A percentile compares a stretch with the other conserved stretches of the same genome.
These are phyloP conservation scores for Arbutus unedo DNA, from an alignment of 148 eudicot genomes.

Conservation along the genomic window DNA sequence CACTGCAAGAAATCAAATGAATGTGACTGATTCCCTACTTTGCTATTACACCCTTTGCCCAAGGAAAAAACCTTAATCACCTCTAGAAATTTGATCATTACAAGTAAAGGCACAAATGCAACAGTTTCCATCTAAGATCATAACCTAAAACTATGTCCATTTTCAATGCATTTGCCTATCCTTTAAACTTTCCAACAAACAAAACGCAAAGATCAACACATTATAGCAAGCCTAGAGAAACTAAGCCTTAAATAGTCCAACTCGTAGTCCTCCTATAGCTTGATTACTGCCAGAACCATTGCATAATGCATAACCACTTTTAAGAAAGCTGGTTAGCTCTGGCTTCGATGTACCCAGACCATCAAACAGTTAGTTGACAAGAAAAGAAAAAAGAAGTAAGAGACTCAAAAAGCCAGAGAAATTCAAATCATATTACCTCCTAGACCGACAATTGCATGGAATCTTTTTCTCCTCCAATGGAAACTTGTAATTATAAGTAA, in stretches of 20 bases:
- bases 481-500: conserved; percentile 91
- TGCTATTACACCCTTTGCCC: neutral
- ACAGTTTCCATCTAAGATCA: neutral
- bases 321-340: neutral
- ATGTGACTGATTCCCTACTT: neutral
- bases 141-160: neutral
- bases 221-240: neutral
- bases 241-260: neutral
- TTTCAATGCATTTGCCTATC: neutral
- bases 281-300: neutral
- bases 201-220: neutral
- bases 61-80: neutral
- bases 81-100: neutral
- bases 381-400: neutral
- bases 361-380: neutral
- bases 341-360: neutral
- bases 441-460: conserved; percentile 90
- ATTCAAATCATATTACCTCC: conserved; percentile 42
- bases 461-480: conserved; percentile 92
- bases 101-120: neutral
- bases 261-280: neutral
- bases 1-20: neutral
- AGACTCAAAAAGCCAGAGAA: neutral
- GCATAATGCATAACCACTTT: neutral
- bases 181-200: neutral